phyloP scores from a whole-genome alignment of 352 stramenopile species.

The Thraustochytrium sp. region DNA sequence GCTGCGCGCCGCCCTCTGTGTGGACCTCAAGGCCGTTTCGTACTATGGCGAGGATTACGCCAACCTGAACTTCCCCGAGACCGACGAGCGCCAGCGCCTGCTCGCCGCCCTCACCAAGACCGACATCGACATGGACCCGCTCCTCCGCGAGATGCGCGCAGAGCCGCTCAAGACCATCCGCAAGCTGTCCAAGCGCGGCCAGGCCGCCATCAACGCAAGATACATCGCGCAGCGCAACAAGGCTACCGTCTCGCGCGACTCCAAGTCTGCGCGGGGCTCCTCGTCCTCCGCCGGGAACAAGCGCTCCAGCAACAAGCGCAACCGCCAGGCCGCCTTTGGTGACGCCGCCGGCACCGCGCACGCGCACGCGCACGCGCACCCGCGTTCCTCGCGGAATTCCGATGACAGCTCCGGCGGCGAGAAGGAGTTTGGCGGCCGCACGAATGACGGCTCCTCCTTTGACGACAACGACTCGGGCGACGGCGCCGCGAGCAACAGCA shows the following conservation, averaged over 20 bases:
- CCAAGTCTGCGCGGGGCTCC: background rate
- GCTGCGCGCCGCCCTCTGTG: slow-evolving; percentile 14
- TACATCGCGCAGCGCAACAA: slow-evolving; percentile 3
- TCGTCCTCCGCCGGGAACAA: background rate
- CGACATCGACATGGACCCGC: background rate
- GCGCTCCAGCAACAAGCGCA: background rate
- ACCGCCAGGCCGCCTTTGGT: background rate
- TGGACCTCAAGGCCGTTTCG: slow-evolving; percentile 25
- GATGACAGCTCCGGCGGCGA: background rate
- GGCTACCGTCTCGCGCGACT: background rate
- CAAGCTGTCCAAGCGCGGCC: background rate
- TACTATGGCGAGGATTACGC: slow-evolving; percentile 25
- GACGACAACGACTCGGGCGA: background rate
- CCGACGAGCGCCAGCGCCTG: slow-evolving; percentile 5
- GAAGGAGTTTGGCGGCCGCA: background rate
- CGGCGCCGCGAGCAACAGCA: background rate
- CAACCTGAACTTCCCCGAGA: slow-evolving; percentile 29
- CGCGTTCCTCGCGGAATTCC: background rate
- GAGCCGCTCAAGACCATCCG: background rate
- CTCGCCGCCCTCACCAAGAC: background rate
- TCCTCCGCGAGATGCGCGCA: background rate
- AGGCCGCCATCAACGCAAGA: background rate
- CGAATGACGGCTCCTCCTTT: background rate
- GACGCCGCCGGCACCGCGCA: background rate
- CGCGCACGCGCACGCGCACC: background rate